Percentiles rank a stretch among this genome's conserved stretches.
These are phyloP conservation scores for Dipteronia sinensis DNA, from an alignment of 345 rosid species.

Conservation along the genomic window DNA sequence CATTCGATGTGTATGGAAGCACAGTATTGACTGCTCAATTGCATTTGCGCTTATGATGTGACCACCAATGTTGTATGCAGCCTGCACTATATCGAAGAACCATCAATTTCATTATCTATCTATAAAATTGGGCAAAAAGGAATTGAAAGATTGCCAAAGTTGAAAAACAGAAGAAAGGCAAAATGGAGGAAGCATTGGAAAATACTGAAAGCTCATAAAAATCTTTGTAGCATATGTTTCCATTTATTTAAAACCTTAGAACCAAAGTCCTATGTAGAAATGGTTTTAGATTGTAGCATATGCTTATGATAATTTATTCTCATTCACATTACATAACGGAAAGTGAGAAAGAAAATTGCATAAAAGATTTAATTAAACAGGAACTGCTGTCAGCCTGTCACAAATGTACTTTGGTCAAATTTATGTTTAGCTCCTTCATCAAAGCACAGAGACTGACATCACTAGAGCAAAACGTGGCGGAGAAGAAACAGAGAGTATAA, in stretches of 20 bases:
- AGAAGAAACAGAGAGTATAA: not conserved
- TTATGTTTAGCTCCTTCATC: not conserved
- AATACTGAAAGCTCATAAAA: not conserved
- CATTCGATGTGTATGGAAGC: slow-evolving; percentile 65
- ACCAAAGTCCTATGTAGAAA: not conserved
- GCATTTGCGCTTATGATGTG: slow-evolving; percentile 77
- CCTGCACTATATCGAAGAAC: slow-evolving; percentile 67
- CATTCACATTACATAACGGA: not conserved
- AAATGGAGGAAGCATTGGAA: not conserved
- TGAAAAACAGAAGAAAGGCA: not conserved
- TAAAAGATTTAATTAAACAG: not conserved
- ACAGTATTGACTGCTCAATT: slow-evolving; percentile 77
- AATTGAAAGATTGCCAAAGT: not conserved
- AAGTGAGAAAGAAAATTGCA: not conserved
- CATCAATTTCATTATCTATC: slow-evolving; percentile 26
- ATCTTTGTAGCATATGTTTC: not conserved
- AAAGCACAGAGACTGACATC: not conserved
- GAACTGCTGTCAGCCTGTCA: not conserved
- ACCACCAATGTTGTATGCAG: slow-evolving; percentile 87
- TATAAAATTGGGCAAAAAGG: not conserved
- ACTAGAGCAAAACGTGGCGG: not conserved
- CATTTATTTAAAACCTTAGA: not conserved
- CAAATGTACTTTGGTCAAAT: not conserved
- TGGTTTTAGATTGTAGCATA: not conserved
- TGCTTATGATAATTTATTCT: not conserved